phyloP scores from a whole-genome alignment of 1,139 yeast genomes.

The Saccharomyces pastorianus region DNA sequence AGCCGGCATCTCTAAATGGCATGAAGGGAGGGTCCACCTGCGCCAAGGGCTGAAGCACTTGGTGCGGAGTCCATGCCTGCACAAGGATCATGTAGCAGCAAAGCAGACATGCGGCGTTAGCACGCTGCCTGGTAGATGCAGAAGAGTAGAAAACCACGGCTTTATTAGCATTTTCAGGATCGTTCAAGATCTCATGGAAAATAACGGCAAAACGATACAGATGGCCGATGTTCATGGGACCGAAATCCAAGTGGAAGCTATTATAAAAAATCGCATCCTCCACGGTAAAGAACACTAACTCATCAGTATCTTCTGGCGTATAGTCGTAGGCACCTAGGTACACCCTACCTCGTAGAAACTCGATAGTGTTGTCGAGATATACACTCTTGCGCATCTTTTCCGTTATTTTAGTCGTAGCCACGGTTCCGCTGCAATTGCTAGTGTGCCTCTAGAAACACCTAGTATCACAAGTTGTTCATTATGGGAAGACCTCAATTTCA shows the following conservation, averaged over 20 bases:
- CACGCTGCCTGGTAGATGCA: constrained; percentile 69
- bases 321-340: constrained; percentile 85
- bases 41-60: constrained; percentile 87
- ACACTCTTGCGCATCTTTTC: background rate
- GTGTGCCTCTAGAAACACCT: background rate
- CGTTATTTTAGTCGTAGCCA: background rate
- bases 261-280: constrained; percentile 90
- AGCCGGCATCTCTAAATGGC: constrained; percentile 95
- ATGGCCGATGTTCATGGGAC: constrained; percentile 90
- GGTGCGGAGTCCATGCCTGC: constrained; percentile 97
- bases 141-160: constrained; percentile 87
- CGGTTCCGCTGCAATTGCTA: background rate
- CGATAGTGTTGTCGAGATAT: constrained; percentile 30
- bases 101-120: constrained; percentile 89
- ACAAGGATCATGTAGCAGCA: constrained; percentile 93
- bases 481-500: background rate
- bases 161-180: constrained; percentile 72
- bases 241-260: constrained; percentile 89
- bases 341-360: constrained; percentile 53
- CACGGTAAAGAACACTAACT: constrained; percentile 78
- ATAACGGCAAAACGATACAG: constrained; percentile 91
- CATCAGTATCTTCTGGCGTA: constrained; percentile 68
- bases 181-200: constrained; percentile 82
- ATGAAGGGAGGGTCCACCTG: constrained; percentile 91
- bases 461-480: background rate